Base-by-base conservation (phyloP, 129 eudicot species). In the Erigeron canadensis region DNA sequence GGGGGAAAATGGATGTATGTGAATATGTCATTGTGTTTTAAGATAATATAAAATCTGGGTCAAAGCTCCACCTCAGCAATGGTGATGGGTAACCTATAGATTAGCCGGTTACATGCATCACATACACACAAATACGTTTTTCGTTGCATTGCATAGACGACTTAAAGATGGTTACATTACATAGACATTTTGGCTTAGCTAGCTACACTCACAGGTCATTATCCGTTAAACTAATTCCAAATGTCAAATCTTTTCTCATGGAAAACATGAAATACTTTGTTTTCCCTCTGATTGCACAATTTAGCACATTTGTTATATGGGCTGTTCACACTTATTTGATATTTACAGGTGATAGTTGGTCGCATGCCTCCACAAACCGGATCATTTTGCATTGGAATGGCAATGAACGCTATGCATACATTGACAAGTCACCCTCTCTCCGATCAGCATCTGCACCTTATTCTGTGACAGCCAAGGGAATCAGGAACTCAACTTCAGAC, bases 321-420 rank as follows among this genome's bases (percentile, higher is more conserved):
- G 60, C 13, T 34, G 28, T 54, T 46, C 19, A 71, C 68, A 65
- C 65, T 51, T 71, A 73, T 63, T 60, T 45, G 68, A 73, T 28
- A 28, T 71, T 51, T 44, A 77, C 81, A 94, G 97, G 99, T 66
- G 99, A 90, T 82, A 90, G 96, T 66, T 94, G 97, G 99, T 84
- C 99, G 1, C 97, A 90, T 71, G 93, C 97, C 17, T 75, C 96
- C 62, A 94, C 99, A 19, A 89, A 90, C 71, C 88, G 97, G 45
- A 69, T 94, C 67, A 90, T 94, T 60, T 78, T 94, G 84, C 82
- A 87, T 81, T 90, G 96, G 99, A 89, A 87, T 51, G 97, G 86
- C 37, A 72, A 90, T 51, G 94, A 86, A 51, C 78, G 94, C 10
- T 73, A 79, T 71, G 97, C 96, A 22, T 80, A 84, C 67, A 79